Percentiles rank a stretch among this genome's conserved stretches.
Conservation (phyloP, 139 green algal genomes). For the Volvox reticuliferus region DNA sequence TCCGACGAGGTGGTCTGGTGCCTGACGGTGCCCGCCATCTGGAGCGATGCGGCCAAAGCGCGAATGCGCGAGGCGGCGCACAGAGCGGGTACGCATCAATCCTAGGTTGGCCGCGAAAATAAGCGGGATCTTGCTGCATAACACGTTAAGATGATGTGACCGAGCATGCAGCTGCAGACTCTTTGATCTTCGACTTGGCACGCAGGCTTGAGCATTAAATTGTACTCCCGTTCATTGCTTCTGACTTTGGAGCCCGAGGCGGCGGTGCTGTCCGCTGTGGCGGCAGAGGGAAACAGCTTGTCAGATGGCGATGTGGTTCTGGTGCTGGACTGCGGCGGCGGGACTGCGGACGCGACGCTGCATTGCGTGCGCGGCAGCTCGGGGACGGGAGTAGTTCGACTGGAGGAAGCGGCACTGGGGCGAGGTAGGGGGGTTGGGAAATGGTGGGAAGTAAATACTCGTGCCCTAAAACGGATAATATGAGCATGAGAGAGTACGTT, state of each 20-base stretch:
- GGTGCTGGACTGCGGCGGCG: slow-evolving; percentile 50
- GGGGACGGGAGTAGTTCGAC: neutral
- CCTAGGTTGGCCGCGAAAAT: no score
- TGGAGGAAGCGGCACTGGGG: slow-evolving; percentile 30
- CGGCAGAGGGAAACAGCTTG: neutral
- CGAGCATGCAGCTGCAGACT: no score
- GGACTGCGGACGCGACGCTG: slow-evolving; percentile 36
- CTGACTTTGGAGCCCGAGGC: slow-evolving; percentile 39
- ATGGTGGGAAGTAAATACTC: no score
- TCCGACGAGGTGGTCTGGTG: slow-evolving; percentile 16
- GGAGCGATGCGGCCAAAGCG: slow-evolving; percentile 24
- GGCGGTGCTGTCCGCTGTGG: neutral
- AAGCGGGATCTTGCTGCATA: no score
- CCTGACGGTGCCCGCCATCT: slow-evolving; percentile 48
- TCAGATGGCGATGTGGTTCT: slow-evolving; percentile 23
- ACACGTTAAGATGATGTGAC: no score
- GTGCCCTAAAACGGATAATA: no score
- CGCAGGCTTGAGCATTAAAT: neutral
- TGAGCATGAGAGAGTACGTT: no score
- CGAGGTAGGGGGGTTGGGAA: neutral
- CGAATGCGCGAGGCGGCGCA: slow-evolving; percentile 10
- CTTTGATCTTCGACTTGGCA: no score
- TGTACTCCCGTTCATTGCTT: neutral
- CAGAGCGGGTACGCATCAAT: neutral
- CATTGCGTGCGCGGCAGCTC: neutral